Conservation (phyloP, 805 yeast species). For the Cyberlindnera misumaiensis region DNA sequence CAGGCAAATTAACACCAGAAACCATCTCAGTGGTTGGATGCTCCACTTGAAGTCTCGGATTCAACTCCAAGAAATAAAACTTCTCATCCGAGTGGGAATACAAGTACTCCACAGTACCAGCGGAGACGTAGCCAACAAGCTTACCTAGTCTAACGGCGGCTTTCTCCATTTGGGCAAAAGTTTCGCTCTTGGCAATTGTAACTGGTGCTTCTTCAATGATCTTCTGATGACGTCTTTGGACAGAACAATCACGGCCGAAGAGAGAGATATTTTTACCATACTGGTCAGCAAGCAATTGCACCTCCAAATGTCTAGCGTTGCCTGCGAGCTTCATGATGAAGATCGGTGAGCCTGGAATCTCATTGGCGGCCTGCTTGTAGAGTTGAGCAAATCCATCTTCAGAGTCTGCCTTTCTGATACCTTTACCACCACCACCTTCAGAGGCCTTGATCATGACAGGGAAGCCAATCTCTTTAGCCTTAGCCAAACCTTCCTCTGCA, state of each 20-base stretch:
- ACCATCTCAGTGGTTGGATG: conserved; percentile 99
- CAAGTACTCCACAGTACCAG: conserved; percentile 98
- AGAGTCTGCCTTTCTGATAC: conserved; percentile 90
- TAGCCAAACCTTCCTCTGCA: conserved; percentile 83
- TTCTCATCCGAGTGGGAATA: conserved; percentile 92
- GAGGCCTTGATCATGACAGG: conserved; percentile 99
- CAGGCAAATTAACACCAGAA: conserved; percentile 95
- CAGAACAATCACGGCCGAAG: conserved; percentile 99
- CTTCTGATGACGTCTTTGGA: conserved; percentile 98
- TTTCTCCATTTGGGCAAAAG: conserved; percentile 87
- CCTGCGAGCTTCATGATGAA: conserved; percentile 98
- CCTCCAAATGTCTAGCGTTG: conserved; percentile 96
- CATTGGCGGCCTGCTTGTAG: conserved; percentile 92
- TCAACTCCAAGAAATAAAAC: conserved; percentile 92
- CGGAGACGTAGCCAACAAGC: conserved; percentile 96
- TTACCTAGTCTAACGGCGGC: conserved; percentile 97
- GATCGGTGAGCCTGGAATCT: conserved; percentile 98
- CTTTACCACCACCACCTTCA: conserved; percentile 99
- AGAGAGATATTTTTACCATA: conserved; percentile 96
- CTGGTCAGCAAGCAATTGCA: conserved; percentile 95
- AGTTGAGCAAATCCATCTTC: conserved; percentile 71
- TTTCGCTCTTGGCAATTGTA: conserved; percentile 80
- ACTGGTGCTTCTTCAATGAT: conserved; percentile 99
- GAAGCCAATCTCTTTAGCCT: conserved; percentile 86
- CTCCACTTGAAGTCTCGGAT: conserved; percentile 98